phyloP scores from a whole-genome alignment of 768 basidiomycete species.

The Dacryopinax spathularia region DNA sequence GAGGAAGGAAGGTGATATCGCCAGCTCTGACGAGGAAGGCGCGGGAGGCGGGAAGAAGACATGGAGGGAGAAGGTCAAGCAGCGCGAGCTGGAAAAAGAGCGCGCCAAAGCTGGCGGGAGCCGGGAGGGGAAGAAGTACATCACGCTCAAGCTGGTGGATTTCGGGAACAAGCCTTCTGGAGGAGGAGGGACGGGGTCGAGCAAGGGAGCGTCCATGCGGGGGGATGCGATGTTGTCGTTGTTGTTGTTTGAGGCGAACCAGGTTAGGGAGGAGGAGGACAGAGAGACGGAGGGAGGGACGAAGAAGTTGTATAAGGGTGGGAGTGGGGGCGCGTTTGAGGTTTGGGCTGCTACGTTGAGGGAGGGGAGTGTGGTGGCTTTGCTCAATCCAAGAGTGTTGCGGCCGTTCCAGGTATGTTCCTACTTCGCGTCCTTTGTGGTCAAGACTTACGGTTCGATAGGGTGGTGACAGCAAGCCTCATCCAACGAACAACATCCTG shows the following conservation, averaged over 20 bases:
- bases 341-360: constrained; percentile 57
- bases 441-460: constrained; percentile 19
- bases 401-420: constrained; percentile 65
- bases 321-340: constrained; percentile 87
- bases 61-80: constrained; percentile 23
- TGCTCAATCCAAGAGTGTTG: constrained; percentile 75
- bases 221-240: constrained; percentile 78
- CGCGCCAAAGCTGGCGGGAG: too few relatives aligned
- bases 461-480: constrained; percentile 34
- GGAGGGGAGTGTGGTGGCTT: constrained; percentile 79
- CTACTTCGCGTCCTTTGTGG: too few relatives aligned
- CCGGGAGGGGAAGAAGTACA: constrained; percentile 58
- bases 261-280: constrained; percentile 39
- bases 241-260: constrained; percentile 71
- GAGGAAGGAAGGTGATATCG: constrained; percentile 14
- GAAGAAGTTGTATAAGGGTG: constrained; percentile 62
- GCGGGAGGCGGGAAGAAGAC: constrained; percentile 12
- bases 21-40: constrained; percentile 14
- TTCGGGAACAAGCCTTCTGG: constrained; percentile 51
- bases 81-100: constrained; percentile 21
- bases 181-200: constrained; percentile 22
- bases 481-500: constrained; percentile 67
- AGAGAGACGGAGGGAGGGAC: constrained; percentile 31
- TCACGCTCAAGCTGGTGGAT: constrained; percentile 73
- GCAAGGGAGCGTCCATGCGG: constrained; percentile 39